These are phyloP conservation scores for Pneumocystis canis DNA, from an alignment of 1,139 yeast species.

Conservation along the genomic window DNA sequence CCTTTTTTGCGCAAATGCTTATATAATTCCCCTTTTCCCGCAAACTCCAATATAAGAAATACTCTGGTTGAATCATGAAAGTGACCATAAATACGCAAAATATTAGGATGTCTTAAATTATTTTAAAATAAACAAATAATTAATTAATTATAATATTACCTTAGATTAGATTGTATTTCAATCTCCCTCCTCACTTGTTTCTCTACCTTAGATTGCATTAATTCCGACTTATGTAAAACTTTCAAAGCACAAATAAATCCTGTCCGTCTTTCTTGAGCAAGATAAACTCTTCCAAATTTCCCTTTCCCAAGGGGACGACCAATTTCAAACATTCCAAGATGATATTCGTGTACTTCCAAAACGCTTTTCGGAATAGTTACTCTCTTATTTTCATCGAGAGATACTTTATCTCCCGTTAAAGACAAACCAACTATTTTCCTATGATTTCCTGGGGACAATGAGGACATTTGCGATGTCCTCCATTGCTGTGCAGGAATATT, in stretches of 20 bases:
- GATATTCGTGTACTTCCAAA: constrained; percentile 16
- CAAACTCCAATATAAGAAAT: constrained; percentile 70
- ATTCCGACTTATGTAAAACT: constrained; percentile 73
- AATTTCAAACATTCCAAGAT: constrained; percentile 59
- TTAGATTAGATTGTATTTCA: constrained; percentile 66
- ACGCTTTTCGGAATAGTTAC: neutral
- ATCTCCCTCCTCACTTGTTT: constrained; percentile 80
- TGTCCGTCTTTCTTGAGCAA: constrained; percentile 59
- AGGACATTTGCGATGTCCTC: constrained; percentile 15
- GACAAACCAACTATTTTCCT: constrained; percentile 8
- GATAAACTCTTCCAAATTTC: constrained; percentile 81
- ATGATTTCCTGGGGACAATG: constrained; percentile 16
- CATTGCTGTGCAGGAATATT: constrained; percentile 19
- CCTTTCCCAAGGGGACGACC: constrained; percentile 88
- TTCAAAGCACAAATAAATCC: constrained; percentile 82
- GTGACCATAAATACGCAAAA: constrained; percentile 69
- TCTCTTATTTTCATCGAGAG: neutral
- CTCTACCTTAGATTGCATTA: constrained; percentile 63
- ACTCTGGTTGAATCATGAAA: constrained; percentile 70
- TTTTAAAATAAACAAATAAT: neutral
- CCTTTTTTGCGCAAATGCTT: constrained; percentile 49
- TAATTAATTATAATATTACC: constrained; percentile 14
- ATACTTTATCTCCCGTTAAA: neutral
- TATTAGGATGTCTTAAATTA: constrained; percentile 45
- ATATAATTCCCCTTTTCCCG: constrained; percentile 77